These are phyloP conservation scores for Sedum album DNA, from an alignment of 164 flowering plant genomes.

Conservation along the genomic window DNA sequence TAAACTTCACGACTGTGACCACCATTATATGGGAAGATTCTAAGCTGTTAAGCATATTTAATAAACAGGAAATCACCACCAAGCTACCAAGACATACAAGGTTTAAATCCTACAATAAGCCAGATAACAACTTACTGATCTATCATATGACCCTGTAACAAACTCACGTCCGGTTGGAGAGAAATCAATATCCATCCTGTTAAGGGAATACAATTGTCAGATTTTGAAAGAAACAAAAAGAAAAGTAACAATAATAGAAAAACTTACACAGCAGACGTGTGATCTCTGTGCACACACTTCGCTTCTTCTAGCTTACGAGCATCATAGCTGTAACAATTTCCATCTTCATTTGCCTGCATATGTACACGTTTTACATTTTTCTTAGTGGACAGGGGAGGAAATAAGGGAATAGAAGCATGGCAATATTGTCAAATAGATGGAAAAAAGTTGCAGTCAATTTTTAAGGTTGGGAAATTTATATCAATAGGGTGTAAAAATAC, in stretches of 20 bases:
- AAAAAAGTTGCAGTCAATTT: no score
- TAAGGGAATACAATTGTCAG: background rate
- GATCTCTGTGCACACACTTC: slow-evolving; percentile 85
- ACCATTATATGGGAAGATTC: slow-evolving; percentile 85
- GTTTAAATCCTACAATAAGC: background rate
- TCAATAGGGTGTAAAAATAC: no score
- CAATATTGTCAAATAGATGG: no score
- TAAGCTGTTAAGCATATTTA: slow-evolving; percentile 38
- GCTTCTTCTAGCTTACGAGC: slow-evolving; percentile 81
- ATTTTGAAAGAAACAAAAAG: background rate
- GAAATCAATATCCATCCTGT: slow-evolving; percentile 96
- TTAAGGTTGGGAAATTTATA: no score
- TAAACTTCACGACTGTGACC: slow-evolving; percentile 90
- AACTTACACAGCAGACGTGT: slow-evolving; percentile 92
- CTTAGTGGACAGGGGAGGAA: no score
- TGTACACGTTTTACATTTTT: background rate
- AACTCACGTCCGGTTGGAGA: slow-evolving; percentile 95
- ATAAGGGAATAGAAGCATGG: no score
- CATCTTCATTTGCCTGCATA: slow-evolving; percentile 87
- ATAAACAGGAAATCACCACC: background rate
- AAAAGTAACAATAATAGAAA: background rate
- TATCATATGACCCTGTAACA: slow-evolving; percentile 94
- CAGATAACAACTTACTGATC: slow-evolving; percentile 57
- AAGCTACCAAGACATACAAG: background rate
- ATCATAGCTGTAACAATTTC: no score